These are phyloP conservation scores for Fusarium piperis DNA, from an alignment of 2,329 filamentous ascomycete species.

Conservation along the genomic window DNA sequence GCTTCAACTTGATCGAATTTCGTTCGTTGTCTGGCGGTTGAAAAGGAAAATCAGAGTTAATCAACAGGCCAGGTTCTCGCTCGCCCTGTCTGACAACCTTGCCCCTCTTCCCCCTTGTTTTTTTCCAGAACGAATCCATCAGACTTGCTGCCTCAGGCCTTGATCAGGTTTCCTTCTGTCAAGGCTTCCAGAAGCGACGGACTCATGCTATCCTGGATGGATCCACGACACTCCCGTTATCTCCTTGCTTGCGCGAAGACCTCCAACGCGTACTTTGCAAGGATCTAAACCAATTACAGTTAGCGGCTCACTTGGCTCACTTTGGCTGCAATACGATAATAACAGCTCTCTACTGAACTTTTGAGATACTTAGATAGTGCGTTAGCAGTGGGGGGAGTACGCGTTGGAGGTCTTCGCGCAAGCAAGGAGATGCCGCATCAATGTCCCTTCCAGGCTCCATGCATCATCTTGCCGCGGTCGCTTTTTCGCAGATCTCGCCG, in stretches of 20 bases:
- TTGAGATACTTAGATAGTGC: no score
- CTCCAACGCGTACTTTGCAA: no score
- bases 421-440: conserved; percentile 25
- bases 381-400: no score
- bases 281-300: no score
- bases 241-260: no score
- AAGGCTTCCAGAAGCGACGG: conserved; percentile 35
- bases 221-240: conserved; percentile 28
- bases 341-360: no score
- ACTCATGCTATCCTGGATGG: conserved; percentile 28
- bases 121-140: conserved; percentile 32
- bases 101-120: conserved; percentile 21
- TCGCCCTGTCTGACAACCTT: conserved; percentile 12
- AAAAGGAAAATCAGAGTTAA: conserved; percentile 16
- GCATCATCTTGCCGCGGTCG: conserved; percentile 22
- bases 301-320: no score
- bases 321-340: no score
- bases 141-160: conserved; percentile 27
- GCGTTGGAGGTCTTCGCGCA: no score
- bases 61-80: conserved; percentile 21
- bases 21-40: background rate
- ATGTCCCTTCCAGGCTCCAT: conserved; percentile 12
- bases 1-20: conserved; percentile 4
- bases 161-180: conserved; percentile 19
- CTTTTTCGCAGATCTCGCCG: conserved; percentile 34